phyloP scores from a whole-genome alignment of 1,139 yeast genomes.

The Scheffersomyces cryptocercus region DNA sequence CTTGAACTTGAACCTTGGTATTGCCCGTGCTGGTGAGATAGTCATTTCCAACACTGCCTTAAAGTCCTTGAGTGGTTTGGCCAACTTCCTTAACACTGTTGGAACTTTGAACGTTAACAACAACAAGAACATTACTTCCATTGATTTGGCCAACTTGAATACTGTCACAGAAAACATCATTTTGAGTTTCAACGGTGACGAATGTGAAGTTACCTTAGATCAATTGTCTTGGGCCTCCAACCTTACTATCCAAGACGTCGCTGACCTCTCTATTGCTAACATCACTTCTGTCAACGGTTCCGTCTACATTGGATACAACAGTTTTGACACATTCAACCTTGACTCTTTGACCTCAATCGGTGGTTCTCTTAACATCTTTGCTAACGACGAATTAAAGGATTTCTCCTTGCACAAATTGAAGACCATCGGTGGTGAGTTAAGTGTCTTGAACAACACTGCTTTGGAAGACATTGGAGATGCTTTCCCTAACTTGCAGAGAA shows the following conservation, averaged over 20 bases:
- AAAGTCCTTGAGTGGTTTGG: conserved; percentile 37
- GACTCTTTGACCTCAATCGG: conserved; percentile 36
- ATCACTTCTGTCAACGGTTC: conserved; percentile 47
- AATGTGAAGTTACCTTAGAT: conserved; percentile 40
- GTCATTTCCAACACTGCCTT: conserved; percentile 48
- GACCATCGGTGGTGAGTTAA: conserved; percentile 45
- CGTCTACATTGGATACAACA: conserved; percentile 42
- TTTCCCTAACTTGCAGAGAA: conserved; percentile 31
- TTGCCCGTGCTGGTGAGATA: conserved; percentile 34
- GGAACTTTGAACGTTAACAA: conserved; percentile 44
- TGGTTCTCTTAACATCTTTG: conserved; percentile 43
- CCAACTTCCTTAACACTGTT: conserved; percentile 29
- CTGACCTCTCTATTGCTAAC: conserved; percentile 29
- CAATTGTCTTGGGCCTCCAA: conserved; percentile 44
- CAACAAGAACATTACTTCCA: conserved; percentile 43
- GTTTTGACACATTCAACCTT: conserved; percentile 34
- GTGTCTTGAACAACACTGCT: conserved; percentile 44
- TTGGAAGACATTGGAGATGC: conserved; percentile 35
- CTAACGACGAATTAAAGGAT: conserved; percentile 42
- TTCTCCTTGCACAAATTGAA: conserved; percentile 30
- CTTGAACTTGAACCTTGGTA: conserved; percentile 39
- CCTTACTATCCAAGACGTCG: conserved; percentile 47
- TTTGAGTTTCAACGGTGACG: conserved; percentile 46
- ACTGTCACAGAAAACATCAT: conserved; percentile 38
- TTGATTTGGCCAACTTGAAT: conserved; percentile 38